Conservation (phyloP, 192 early-diverging fungal genomes). For the Backusella mclennaniae region DNA sequence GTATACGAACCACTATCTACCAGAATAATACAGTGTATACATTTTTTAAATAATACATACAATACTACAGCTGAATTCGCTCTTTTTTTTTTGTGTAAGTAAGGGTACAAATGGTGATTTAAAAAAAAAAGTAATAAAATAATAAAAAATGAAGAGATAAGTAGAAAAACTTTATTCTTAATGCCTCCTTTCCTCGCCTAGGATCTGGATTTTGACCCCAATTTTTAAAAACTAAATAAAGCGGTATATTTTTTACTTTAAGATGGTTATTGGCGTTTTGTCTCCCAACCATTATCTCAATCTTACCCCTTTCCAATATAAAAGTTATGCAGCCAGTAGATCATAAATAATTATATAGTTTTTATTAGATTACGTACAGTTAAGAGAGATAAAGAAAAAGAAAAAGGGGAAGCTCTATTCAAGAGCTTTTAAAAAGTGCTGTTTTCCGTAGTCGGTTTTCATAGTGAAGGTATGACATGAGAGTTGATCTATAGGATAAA, state of each 20-base stretch:
- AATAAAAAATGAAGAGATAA: background rate
- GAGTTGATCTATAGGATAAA: background rate
- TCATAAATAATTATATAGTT: background rate
- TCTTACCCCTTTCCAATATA: background rate
- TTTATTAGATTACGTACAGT: background rate
- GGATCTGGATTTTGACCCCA: background rate
- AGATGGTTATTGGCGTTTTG: background rate
- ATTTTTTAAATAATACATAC: background rate
- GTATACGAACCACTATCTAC: background rate
- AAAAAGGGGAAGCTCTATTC: background rate
- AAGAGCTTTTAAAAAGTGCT: background rate
- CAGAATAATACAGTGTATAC: background rate
- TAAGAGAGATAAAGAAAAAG: background rate
- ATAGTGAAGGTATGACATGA: slow-evolving; percentile 3
- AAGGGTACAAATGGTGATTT: background rate
- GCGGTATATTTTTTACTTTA: background rate
- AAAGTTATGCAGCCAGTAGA: background rate
- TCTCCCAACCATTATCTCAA: background rate
- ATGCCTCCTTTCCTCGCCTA: background rate
- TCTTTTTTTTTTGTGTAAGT: background rate
- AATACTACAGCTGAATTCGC: background rate
- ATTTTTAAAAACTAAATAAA: background rate
- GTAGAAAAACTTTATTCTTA: background rate
- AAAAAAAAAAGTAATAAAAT: background rate
- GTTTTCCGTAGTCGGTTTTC: background rate